Evolutionary conservation across 1,284 basidiomycete genomes (phyloP), one percentile per base, ranked within the genome.

Genomic region (Butyriboletus appendiculatus): DNA sequence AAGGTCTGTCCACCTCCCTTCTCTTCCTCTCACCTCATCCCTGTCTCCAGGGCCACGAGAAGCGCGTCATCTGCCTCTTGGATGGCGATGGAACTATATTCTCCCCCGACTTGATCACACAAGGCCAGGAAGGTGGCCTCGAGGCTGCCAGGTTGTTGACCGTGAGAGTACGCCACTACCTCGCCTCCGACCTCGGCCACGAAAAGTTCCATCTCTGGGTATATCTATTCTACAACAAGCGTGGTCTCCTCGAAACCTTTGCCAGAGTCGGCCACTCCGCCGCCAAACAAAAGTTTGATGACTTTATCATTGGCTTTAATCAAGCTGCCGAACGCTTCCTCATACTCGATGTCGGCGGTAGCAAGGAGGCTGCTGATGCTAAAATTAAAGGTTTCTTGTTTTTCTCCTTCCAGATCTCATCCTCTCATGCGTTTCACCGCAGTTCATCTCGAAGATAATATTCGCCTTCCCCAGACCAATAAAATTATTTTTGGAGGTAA

Each of bases 11-110:
- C 12, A 1, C n/a, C 34, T 12, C 30, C 9, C 37, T 9, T 8
- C 5, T 12, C 38, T 5, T 33, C 20, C 34, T 11, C 50, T 22
- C 52, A n/a, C 38, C 53, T 49, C 12, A 62, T 22, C 20, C 10
- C 33, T 35, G 47, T 53, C 43, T 22, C 76, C 45, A 69, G 67
- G 65, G 62, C 5, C 64, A 67, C 71, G 81, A 80, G 30, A 75
- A 78, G 59, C 80, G 84, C 48, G 74, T 84, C 40, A 70, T 82
- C 39, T 76, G 77, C 57, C 75, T 89, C 44, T 71, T 89, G 51
- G 86, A 89, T 59, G 87, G 86, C 20, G 85, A 88, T 60, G 86
- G 84, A 4, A 76, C 79, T 10, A 83, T 88, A 50, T 88, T 88
- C 62, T 68, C 75, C 14, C 64, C 72, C 14, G 73, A 80, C 22